Base-by-base conservation (phyloP, 2,329 filamentous ascomycete species). In the Macrophomina tecta region DNA sequence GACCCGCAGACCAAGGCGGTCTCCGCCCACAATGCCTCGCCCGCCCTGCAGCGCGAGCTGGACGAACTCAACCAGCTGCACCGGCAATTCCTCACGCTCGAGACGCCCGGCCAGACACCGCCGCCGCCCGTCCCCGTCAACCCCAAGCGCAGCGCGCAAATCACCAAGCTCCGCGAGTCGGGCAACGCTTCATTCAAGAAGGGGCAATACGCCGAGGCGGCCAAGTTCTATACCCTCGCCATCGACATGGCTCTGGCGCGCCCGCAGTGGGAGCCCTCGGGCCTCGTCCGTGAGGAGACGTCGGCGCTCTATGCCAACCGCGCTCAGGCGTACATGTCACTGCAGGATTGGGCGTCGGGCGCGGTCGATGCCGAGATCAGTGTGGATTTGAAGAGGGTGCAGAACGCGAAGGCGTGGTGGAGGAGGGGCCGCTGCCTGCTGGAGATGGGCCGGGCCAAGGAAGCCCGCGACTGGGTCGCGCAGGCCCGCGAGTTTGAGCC, bases 391-490 rank as follows among this genome's bases (percentile, higher is more conserved):
- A 94, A 94, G 84, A 87, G 89, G 71, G 86, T 90, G 49, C 93
- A 91, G 46, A 98, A 99, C 78, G 89, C 92, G 1, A 98, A 98
- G 87, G 94, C 90, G 0, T 98, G 94, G 93, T 97, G 93, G 90
- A 85, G 95, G 69, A 85, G 92, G 69, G 95, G 92, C 9, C 89
- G 89, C 82, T 96, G 93, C 76, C 80, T 98, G 75, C 81, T 90
- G 71, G 95, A 99, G 87, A 98, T 98, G 95, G 91, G 91, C 1
- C 81, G 94, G 68, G 81, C 92, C 74, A 89, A 91, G 65, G 94
- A 98, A 86, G 93, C 94, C 0, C 84, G 84, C 73, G 88, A 90
- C 69, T 96, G 93, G 88, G 85, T 97, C 48, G 86, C 85, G 70
- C 85, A 87, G 75, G 93, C 88, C 0, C 79, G 97, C 67, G 94